Evolutionary conservation across 306 rosid species (phyloP).

Genomic region (Prosopis cineraria): DNA sequence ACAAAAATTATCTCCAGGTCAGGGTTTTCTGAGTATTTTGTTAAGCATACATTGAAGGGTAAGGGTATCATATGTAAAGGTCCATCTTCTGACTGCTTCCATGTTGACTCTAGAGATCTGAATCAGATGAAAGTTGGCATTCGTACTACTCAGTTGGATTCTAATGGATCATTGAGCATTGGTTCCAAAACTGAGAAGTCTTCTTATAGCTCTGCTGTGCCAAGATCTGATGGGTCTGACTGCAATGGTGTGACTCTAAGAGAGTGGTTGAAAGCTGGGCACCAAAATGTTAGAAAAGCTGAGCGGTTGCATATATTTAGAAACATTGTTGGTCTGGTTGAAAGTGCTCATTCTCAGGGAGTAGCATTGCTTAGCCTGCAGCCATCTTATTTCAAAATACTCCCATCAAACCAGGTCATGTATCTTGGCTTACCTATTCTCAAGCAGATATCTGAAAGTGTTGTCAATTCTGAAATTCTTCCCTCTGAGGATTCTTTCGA

Average conservation of each 20-base stretch:
- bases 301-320: conserved; percentile 67
- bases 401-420: conserved; percentile 61
- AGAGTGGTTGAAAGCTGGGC: conserved; percentile 72
- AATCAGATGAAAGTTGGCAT: conserved; percentile 45
- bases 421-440: conserved; percentile 56
- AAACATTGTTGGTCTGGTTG: conserved; percentile 77
- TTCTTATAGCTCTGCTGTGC: conserved; percentile 32
- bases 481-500: conserved; percentile 41
- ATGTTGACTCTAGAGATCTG: conserved; percentile 48
- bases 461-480: conserved; percentile 49
- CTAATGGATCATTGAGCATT: conserved; percentile 34
- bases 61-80: conserved; percentile 73
- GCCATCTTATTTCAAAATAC: conserved; percentile 73
- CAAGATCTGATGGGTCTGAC: conserved; percentile 44
- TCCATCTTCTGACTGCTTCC: conserved; percentile 42
- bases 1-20: conserved; percentile 85
- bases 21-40: conserved; percentile 83
- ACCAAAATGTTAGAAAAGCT: conserved; percentile 54
- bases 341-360: conserved; percentile 62
- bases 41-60: conserved; percentile 75
- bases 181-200: conserved; percentile 46
- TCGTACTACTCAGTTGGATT: conserved; percentile 43
- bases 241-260: conserved; percentile 66
- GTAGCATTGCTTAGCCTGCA: conserved; percentile 63
- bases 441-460: conserved; percentile 43